phyloP scores from a whole-genome alignment of 192 early-diverging fungal species.

The Chytriomyces sp. region DNA sequence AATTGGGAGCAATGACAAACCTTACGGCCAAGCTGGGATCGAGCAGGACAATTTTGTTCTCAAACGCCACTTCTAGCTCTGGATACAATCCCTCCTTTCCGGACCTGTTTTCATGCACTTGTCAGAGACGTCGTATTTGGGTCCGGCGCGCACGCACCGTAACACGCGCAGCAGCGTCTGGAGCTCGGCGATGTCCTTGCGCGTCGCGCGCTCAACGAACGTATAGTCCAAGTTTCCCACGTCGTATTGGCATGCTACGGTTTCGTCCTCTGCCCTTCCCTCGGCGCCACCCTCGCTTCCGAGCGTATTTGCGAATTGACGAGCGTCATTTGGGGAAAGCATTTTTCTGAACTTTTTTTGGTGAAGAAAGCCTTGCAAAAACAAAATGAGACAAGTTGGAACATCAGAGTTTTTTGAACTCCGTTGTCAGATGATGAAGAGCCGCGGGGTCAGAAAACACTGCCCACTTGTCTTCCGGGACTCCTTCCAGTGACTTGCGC shows the following conservation, averaged over 20 bases:
- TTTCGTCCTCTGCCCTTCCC: neutral
- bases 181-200: neutral
- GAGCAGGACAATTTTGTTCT: conserved; percentile 16
- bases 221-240: conserved; percentile 14
- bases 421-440: neutral
- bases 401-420: too few relatives aligned
- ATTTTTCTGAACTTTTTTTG: too few relatives aligned
- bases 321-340: too few relatives aligned
- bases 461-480: neutral
- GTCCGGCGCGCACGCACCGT: neutral
- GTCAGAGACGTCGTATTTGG: neutral
- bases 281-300: neutral
- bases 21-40: conserved; percentile 8
- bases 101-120: too few relatives aligned
- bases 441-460: conserved; percentile 13
- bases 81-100: conserved; percentile 42
- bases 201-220: neutral
- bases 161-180: conserved; percentile 13
- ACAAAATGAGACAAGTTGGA: too few relatives aligned
- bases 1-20: neutral
- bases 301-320: neutral
- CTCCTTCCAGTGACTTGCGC: neutral
- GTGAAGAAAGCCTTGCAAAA: too few relatives aligned
- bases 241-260: conserved; percentile 1
- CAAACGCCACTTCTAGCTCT: conserved; percentile 35